Evolutionary conservation across 352 stramenopile species (phyloP), one percentile per base, ranked within the genome.

Genomic region (Globisporangium barbulae): DNA sequence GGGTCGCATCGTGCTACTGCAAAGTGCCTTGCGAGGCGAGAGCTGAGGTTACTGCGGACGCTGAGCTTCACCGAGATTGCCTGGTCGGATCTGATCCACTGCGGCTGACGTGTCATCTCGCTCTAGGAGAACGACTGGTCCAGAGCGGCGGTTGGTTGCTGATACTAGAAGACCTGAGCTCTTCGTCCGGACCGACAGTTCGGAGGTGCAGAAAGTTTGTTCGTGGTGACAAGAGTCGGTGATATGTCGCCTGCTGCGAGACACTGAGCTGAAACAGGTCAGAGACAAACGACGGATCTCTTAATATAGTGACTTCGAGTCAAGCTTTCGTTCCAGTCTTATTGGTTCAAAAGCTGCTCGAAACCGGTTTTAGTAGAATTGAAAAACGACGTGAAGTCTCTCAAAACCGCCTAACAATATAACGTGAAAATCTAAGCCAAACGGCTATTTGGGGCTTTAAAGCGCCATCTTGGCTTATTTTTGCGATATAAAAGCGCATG

Each of bases 51-150:
- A 10, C 25, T 61, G 15, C 6, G 2, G 42, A 6, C 1, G n/a
- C 19, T 53, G 41, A 41, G 5, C 41, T 61, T 41, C 12, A 4
- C 19, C 8, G 41, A 53, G 19, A 17, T 61, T 8, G 6, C 25
- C 5, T 61, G 55, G 55, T 53, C 41, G 22, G 41, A 61, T 53
- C 55, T 44, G 39, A 42, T 53, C 39, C 55, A 53, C 55, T 61
- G 55, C 25, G 55, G 41, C 13, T 61, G 42, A 53, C 39, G 39
- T 42, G 35, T 37, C 25, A 28, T 2, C 25, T 28, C 25, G 25
- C 25, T 28, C 25, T 28, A 28, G 25, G 25, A 28, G 25, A 28
- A 28, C 25, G 25, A 28, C 1, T 28, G 1, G 25, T 28, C 25
- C 25, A n/a, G n/a, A n/a, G n/a, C n/a, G n/a, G n/a, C n/a, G n/a